Evolutionary conservation across 139 green algal species (phyloP).

Genomic region (Eudorina sp.): DNA sequence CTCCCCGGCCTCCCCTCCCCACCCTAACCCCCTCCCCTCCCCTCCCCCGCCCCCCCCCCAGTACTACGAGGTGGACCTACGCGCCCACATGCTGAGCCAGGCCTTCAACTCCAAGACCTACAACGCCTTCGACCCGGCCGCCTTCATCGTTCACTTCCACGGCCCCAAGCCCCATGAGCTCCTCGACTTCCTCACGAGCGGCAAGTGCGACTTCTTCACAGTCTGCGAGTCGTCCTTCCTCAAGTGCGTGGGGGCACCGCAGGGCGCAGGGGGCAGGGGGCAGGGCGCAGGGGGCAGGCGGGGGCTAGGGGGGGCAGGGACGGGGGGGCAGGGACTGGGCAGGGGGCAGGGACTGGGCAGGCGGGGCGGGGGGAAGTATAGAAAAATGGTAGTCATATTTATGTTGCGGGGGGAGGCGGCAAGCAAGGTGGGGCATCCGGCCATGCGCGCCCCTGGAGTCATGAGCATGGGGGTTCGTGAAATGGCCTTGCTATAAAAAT

Average conservation of each 20-base stretch:
- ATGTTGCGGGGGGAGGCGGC: no score
- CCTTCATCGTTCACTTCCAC: slow-evolving; percentile 59
- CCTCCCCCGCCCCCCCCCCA: neutral
- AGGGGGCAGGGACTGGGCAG: neutral
- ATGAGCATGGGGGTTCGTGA: no score
- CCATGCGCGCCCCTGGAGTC: no score
- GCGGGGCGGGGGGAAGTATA: no score
- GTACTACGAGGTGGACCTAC: slow-evolving; percentile 47
- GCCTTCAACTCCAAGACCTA: slow-evolving; percentile 63
- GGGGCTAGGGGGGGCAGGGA: neutral
- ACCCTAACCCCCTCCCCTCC: neutral
- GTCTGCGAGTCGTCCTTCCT: slow-evolving; percentile 19
- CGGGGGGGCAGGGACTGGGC: neutral
- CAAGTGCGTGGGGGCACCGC: neutral
- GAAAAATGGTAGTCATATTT: no score
- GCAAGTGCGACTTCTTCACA: slow-evolving; percentile 48
- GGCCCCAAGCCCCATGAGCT: slow-evolving; percentile 59
- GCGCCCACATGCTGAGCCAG: slow-evolving; percentile 27
- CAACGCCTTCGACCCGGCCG: slow-evolving; percentile 14
- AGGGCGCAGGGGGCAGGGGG: neutral
- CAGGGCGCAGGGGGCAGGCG: neutral
- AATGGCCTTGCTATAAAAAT: no score
- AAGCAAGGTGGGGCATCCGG: no score
- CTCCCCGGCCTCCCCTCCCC: no score
- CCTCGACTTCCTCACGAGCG: slow-evolving; percentile 21